Conservation (phyloP, 495 filamentous ascomycete genomes). For the Hypoxylon intermedium region DNA sequence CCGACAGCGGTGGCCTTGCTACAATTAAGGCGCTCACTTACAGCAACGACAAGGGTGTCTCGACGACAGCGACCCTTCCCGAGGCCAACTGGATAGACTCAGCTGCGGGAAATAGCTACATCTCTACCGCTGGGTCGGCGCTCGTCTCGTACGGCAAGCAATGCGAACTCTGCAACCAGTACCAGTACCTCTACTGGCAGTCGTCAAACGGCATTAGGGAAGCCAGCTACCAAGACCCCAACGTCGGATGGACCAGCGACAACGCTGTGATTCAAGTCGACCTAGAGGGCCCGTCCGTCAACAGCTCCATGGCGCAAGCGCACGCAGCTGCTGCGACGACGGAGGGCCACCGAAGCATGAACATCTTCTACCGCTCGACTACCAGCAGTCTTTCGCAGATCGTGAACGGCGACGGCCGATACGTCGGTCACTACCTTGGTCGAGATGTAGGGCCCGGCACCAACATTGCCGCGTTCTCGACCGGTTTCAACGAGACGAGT, state of each 20-base stretch:
- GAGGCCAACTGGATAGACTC: slow-evolving; percentile 36
- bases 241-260: slow-evolving; percentile 16
- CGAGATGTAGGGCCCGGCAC: slow-evolving; percentile 34
- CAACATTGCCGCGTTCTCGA: slow-evolving; percentile 41
- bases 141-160: slow-evolving; percentile 41
- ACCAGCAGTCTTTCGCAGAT: slow-evolving; percentile 35
- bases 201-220: slow-evolving; percentile 26
- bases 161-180: slow-evolving; percentile 40
- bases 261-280: slow-evolving; percentile 12
- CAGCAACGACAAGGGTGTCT: slow-evolving; percentile 15
- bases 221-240: slow-evolving; percentile 28
- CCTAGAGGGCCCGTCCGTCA: slow-evolving; percentile 21
- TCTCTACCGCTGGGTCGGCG: slow-evolving; percentile 34
- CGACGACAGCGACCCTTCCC: slow-evolving; percentile 13
- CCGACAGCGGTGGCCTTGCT: slow-evolving; percentile 29
- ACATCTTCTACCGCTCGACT: slow-evolving; percentile 42
- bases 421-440: slow-evolving; percentile 25
- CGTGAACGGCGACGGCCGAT: slow-evolving; percentile 35
- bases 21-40: slow-evolving; percentile 36
- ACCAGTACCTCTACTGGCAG: slow-evolving; percentile 41
- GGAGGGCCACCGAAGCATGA: slow-evolving; percentile 36
- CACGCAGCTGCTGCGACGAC: slow-evolving; percentile 27
- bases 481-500: slow-evolving; percentile 40
- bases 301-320: slow-evolving; percentile 35
- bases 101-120: slow-evolving; percentile 29